Evolutionary conservation across 805 yeast genomes (phyloP), one percentile per base, ranked within the genome.

Genomic region (Saccharomycopsis amapae): DNA sequence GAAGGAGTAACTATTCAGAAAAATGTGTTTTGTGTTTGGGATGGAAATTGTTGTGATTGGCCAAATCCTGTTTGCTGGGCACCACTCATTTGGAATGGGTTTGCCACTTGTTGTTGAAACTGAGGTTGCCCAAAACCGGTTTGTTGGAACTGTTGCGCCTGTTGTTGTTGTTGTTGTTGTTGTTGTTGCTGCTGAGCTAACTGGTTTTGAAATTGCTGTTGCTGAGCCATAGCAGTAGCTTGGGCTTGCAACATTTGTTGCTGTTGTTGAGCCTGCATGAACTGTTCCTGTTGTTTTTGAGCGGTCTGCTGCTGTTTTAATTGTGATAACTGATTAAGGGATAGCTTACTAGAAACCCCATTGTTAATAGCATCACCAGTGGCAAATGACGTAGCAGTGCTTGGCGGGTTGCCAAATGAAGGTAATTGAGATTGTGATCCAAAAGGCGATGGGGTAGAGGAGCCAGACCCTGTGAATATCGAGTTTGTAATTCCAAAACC

Each of bases 291-390:
- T n/a, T 32, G 40, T 19, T 35, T 42, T 30, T 44, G 45, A 15
- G 18, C 19, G 19, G 34, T 19, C 34, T 48, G 45, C 33, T 47
- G 51, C 19, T 47, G 45, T 34, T 35, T 31, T 7, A 45, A 22
- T 33, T 45, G 50, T 17, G 32, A 38, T 5, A 42, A 36, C 30
- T 45, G 50, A 22, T 45, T 45, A 5, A 45, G 36, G 13, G 44
- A 34, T 15, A 45, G 22, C 17, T 42, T 42, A n/a, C 45, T 35
- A 15, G 40, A 19, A 10, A 34, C 6, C 13, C 35, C 32, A 24
- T 33, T 40, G 6, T 12, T 25, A 13, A 26, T 28, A 26, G 17
- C 28, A 28, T 23, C 28, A 13, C 12, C 12, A 15, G 42, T 7
- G 5, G 13, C 37, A 33, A n/a, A 23, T 23, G 15, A 7, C 5